Evolutionary conservation across 345 rosid species (phyloP), one percentile per base, ranked within the genome.

Genomic region (Ceriops decandra): DNA sequence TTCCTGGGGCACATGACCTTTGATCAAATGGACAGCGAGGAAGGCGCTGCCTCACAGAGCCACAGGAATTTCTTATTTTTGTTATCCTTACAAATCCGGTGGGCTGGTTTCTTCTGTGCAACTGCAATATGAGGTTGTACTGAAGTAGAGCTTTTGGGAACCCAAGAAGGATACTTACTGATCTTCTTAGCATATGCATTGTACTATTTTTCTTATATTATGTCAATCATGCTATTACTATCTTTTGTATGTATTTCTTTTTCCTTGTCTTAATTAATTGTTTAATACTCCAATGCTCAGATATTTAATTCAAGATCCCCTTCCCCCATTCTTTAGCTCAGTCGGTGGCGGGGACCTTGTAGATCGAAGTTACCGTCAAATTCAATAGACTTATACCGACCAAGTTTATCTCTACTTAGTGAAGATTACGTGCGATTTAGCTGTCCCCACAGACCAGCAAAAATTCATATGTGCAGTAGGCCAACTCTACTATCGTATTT

Each of bases 1-100:
- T 76, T 84, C 78, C 76, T 73, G 83, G 81, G 2, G 77, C 88
- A 85, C 84, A 82, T 85, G 86, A 80, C 16, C 63, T 64, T 49
- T 47, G 77, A 82, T 73, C 81, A 76, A 67, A 76, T 68, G 77
- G 79, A 76, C 85, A 80, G 80, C 84, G 61, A 68, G 66, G 74
- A 71, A 79, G 69, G 56, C 68, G 76, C 79, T 42, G 49, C 49
- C 16, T 63, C 70, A 21, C 52, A 13, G 68, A 13, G 68, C 68
- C 85, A 79, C 73, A 72, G 80, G 71, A 65, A 38, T 22, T 28
- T 32, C 69, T 52, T 7, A 57, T 60, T 78, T 79, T 15, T 82
- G 73, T 71, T 72, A 28, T 74, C 27, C 46, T 64, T 46, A 60
- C 72, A 38, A 73, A 60, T 74, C 68, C 69, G 30, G 66, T 36